phyloP scores from a whole-genome alignment of 306 rosid genomes.

The Cucurbita pepo region DNA sequence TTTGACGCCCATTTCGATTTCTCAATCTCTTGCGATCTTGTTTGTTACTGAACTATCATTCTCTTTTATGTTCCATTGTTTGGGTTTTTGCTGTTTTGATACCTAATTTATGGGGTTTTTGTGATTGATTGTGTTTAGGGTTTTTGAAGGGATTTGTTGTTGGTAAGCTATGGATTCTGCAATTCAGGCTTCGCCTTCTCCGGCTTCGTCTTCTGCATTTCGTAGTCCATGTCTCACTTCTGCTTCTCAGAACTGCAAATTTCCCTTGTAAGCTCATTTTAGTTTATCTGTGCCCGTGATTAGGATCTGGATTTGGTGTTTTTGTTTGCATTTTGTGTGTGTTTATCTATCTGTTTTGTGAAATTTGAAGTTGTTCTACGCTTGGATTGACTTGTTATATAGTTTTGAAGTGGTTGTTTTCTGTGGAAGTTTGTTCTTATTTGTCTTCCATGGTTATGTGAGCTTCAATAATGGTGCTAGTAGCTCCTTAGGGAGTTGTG shows the following conservation, averaged over 20 bases:
- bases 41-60: background rate
- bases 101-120: background rate
- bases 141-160: background rate
- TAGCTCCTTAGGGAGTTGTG: background rate
- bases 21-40: background rate
- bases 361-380: background rate
- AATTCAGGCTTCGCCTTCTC: conserved; percentile 27
- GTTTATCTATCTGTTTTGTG: background rate
- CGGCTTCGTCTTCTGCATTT: conserved; percentile 26
- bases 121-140: background rate
- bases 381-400: background rate
- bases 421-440: background rate
- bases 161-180: conserved; percentile 26
- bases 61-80: background rate
- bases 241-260: conserved; percentile 41
- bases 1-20: background rate
- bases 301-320: background rate
- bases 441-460: background rate
- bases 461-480: background rate
- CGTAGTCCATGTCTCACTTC: conserved; percentile 32
- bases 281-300: background rate
- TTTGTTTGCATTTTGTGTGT: background rate
- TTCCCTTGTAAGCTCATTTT: conserved; percentile 25
- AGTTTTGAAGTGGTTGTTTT: background rate
- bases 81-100: background rate